Conservation (phyloP, 2,329 filamentous ascomycete species). For the Fusarium verticillioides region DNA sequence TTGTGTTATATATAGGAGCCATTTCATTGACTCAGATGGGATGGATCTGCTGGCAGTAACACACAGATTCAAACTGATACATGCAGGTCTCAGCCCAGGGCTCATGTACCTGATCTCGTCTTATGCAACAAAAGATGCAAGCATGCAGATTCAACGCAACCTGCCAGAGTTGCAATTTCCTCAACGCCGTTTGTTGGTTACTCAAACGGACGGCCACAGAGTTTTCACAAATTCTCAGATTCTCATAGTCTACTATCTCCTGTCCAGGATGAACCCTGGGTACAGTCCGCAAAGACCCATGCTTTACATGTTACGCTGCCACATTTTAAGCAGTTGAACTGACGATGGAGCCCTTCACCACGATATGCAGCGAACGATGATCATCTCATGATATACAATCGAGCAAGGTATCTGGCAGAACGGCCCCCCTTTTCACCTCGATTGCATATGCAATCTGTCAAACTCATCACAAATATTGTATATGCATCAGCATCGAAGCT, state of each 20-base stretch:
- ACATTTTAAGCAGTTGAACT: slow-evolving; percentile 19
- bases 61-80: slow-evolving; percentile 6
- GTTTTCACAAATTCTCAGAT: background rate
- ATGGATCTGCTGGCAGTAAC: slow-evolving; percentile 17
- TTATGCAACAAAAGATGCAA: background rate
- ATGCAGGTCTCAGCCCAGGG: background rate
- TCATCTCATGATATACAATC: slow-evolving; percentile 42
- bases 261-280: slow-evolving; percentile 10
- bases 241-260: background rate
- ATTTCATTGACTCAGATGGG: slow-evolving; percentile 6
- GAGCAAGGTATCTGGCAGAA: slow-evolving; percentile 19
- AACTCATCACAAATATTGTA: slow-evolving; percentile 1
- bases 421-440: slow-evolving; percentile 18
- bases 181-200: slow-evolving; percentile 11
- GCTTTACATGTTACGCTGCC: slow-evolving; percentile 7
- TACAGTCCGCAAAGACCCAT: slow-evolving; percentile 13
- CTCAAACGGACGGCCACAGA: slow-evolving; percentile 4
- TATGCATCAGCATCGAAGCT: slow-evolving; percentile 2
- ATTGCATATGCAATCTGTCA: slow-evolving; percentile 16
- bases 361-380: slow-evolving; percentile 40
- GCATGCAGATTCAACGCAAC: background rate
- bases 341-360: slow-evolving; percentile 19
- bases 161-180: background rate
- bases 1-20: slow-evolving; percentile 6
- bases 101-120: slow-evolving; percentile 9